A percentile compares a stretch with the other conserved stretches of the same genome.
phyloP scores from a whole-genome alignment of 495 filamentous ascomycete genomes.

The Annulohypoxylon nitens region DNA sequence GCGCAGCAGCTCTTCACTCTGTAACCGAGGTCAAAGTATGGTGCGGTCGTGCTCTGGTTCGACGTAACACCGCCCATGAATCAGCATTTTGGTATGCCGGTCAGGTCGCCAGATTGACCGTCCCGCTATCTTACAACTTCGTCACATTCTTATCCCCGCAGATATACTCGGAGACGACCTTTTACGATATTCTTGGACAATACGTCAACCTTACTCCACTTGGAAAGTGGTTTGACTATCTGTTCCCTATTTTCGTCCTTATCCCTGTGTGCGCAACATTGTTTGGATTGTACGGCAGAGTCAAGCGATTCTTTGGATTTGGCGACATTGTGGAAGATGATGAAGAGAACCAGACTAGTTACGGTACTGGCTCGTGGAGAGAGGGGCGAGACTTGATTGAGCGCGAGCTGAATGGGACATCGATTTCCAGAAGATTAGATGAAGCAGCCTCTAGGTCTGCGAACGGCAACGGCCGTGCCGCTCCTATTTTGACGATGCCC shows the following conservation, averaged over 20 bases:
- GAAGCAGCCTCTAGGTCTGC: slow-evolving; percentile 46
- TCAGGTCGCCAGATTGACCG: slow-evolving; percentile 89
- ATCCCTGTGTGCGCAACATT: slow-evolving; percentile 84
- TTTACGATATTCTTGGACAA: slow-evolving; percentile 86
- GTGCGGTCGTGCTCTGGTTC: slow-evolving; percentile 91
- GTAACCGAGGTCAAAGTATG: slow-evolving; percentile 93
- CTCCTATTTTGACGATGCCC: slow-evolving; percentile 56
- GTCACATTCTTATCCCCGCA: slow-evolving; percentile 81
- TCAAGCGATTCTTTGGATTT: slow-evolving; percentile 83
- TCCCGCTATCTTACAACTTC: slow-evolving; percentile 95
- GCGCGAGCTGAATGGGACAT: slow-evolving; percentile 79
- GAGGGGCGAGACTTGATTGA: slow-evolving; percentile 96
- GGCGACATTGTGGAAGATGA: slow-evolving; percentile 83
- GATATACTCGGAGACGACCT: slow-evolving; percentile 78
- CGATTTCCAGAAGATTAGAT: slow-evolving; percentile 54
- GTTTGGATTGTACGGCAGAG: slow-evolving; percentile 87
- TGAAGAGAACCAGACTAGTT: slow-evolving; percentile 74
- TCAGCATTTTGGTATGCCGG: slow-evolving; percentile 95
- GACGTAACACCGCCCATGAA: slow-evolving; percentile 89
- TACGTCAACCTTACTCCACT: slow-evolving; percentile 88
- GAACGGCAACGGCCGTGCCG: slow-evolving; percentile 44
- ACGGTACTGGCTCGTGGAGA: slow-evolving; percentile 87
- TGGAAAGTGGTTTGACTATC: slow-evolving; percentile 84
- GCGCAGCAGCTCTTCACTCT: slow-evolving; percentile 81
- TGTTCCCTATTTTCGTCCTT: slow-evolving; percentile 89